These are phyloP conservation scores for Botrytis byssoidea DNA, from an alignment of 2,329 filamentous ascomycete genomes.

Conservation along the genomic window DNA sequence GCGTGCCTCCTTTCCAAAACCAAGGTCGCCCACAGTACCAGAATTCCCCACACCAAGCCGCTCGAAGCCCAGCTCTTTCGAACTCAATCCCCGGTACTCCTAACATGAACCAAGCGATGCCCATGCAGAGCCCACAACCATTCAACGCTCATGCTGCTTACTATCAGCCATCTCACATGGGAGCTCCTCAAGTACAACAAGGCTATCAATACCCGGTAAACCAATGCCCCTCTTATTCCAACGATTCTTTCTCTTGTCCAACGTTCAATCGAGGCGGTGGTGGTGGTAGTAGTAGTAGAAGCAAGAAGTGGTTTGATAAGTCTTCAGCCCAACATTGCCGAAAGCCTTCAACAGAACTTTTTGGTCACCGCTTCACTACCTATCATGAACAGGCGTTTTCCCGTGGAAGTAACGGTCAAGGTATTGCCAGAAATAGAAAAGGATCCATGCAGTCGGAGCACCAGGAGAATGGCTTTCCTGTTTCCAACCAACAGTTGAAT, in stretches of 20 bases:
- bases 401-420: conserved; percentile 28
- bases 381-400: conserved; percentile 29
- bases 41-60: conserved; percentile 64
- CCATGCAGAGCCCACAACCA: conserved; percentile 55
- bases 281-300: conserved; percentile 24
- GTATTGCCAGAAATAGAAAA: conserved; percentile 27
- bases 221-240: conserved; percentile 39
- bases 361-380: conserved; percentile 28
- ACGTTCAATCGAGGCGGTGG: neutral
- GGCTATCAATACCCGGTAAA: conserved; percentile 10
- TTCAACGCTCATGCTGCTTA: conserved; percentile 43
- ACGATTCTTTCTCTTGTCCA: conserved; percentile 26
- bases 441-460: conserved; percentile 27
- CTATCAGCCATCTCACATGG: conserved; percentile 41
- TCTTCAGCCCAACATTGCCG: conserved; percentile 30
- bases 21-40: conserved; percentile 50
- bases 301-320: conserved; percentile 33
- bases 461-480: conserved; percentile 27
- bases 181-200: conserved; percentile 52
- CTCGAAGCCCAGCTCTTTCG: conserved; percentile 63
- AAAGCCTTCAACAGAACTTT: conserved; percentile 35
- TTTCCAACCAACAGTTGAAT: conserved; percentile 23
- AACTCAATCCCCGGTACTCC: conserved; percentile 67
- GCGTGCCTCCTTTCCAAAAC: conserved; percentile 48
- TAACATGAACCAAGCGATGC: conserved; percentile 65